These are phyloP conservation scores for Pythium diclinum DNA, from an alignment of 352 stramenopile species.

Conservation along the genomic window DNA sequence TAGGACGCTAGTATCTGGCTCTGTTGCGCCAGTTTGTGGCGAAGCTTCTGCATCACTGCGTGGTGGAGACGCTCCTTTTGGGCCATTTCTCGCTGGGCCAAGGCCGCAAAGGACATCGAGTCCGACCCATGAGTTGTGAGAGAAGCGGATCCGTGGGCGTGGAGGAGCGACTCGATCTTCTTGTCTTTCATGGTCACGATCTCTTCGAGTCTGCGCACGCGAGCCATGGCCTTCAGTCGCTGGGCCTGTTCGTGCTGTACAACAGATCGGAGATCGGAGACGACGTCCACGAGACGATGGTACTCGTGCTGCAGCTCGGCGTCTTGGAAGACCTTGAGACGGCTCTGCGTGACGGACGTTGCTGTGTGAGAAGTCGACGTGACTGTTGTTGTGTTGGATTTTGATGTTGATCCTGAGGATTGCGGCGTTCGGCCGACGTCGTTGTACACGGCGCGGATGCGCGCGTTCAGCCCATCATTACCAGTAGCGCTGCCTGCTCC, in stretches of 20 bases:
- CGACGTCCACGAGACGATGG: constrained; percentile 48
- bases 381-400: neutral
- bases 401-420: constrained; percentile 14
- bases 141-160: constrained; percentile 30
- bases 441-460: constrained; percentile 50
- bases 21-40: constrained; percentile 53
- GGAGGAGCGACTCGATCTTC: constrained; percentile 61
- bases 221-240: constrained; percentile 45
- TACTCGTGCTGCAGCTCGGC: constrained; percentile 62
- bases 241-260: constrained; percentile 52
- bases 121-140: constrained; percentile 12
- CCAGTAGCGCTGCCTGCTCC: constrained; percentile 18
- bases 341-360: constrained; percentile 32
- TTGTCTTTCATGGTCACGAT: constrained; percentile 64
- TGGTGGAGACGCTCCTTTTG: constrained; percentile 50
- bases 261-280: constrained; percentile 44
- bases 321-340: constrained; percentile 47
- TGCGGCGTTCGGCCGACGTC: constrained; percentile 28
- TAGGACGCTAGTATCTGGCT: constrained; percentile 48
- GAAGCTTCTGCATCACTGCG: constrained; percentile 46
- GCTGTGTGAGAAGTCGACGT: constrained; percentile 25
- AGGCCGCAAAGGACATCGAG: neutral
- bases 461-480: constrained; percentile 30
- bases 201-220: constrained; percentile 55
- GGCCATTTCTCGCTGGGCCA: constrained; percentile 36